A percentile compares a stretch with the other conserved stretches of the same genome.
These are phyloP conservation scores for Gypsophila paniculata DNA, from an alignment of 179 eudicot genomes.

Conservation along the genomic window DNA sequence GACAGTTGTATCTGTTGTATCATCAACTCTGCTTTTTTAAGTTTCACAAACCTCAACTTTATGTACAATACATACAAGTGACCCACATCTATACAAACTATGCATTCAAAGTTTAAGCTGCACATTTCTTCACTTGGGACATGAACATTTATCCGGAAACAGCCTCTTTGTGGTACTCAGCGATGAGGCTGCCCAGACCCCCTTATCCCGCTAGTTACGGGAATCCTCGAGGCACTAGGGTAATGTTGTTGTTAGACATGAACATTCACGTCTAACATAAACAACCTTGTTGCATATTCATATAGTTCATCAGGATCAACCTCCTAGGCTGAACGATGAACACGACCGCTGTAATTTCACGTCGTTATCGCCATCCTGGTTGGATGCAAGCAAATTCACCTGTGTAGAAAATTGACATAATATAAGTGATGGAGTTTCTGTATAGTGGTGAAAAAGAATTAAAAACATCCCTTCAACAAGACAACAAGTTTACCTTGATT, in stretches of 20 bases:
- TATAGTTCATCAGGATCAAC: constrained; percentile 29
- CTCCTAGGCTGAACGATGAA: constrained; percentile 49
- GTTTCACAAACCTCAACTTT: not conserved
- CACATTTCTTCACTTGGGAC: not conserved
- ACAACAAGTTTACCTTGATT: constrained; percentile 49
- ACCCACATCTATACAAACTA: not conserved
- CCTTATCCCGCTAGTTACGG: no score
- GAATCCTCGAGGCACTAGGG: no score
- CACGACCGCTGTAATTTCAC: constrained; percentile 28
- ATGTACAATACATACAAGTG: not conserved
- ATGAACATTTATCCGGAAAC: no score
- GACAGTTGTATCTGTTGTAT: no score
- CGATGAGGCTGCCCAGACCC: no score
- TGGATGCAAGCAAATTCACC: constrained; percentile 64
- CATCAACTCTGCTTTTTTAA: no score
- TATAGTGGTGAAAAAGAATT: not conserved
- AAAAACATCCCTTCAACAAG: not conserved
- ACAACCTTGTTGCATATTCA: not conserved
- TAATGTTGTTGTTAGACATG: no score
- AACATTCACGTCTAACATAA: not conserved
- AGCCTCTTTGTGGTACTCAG: no score
- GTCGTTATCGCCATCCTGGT: constrained; percentile 36
- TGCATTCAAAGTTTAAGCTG: not conserved
- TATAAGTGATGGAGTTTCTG: constrained; percentile 4
- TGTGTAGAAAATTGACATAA: constrained; percentile 22